Base-by-base conservation (phyloP, 192 early-diverging fungal genomes). In the Paraglomus brasilianum region DNA sequence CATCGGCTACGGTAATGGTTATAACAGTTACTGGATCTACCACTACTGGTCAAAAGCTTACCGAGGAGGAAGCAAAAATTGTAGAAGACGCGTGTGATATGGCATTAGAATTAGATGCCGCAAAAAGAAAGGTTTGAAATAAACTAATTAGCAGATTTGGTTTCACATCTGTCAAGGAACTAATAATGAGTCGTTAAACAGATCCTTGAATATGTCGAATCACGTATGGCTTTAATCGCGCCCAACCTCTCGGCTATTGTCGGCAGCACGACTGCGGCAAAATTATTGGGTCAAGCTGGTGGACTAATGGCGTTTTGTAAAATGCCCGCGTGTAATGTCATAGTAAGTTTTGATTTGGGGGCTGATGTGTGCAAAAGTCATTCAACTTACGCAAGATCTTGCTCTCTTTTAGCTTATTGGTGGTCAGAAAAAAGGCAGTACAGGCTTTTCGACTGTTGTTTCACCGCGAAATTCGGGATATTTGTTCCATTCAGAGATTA, bases 211-310 rank as follows among this genome's bases (percentile, higher is more conserved):
- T 99, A 95, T 79, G 93, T 99, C 9, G 92, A 94, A 70, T 92
- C 93, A 0, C 84, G 94, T 19, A 92, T 98, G 90, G 85, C 81
- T 1, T 81, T 95, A 40, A 92, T 99, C 72, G 95, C 97, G 6
- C 97, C 97, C 8, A 99, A 99, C 61, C 73, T 97, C 1, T 93
- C 95, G 0, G 83, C 85, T 1, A 85, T 99, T 11, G 82, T 99
- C 5, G 95, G 94, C 24, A 88, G 87, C 36, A 82, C 88, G 5
- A 87, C 88, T 0, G 95, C 97, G 0, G 97, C 97, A 1, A 92
- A 95, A 75, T 69, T 99, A 22, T 88, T 97, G 63, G 91, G 90
- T 19, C 88, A 90, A 10, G 92, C 93, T 7, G 97, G 97, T 46
- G 95, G 97, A 0, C 66, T 99, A 39, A 89, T 87, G 1, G 85